Percentiles rank a stretch among this genome's conserved stretches.
These are phyloP conservation scores for Botrytis aclada DNA, from an alignment of 2,329 filamentous ascomycete genomes.

Conservation along the genomic window DNA sequence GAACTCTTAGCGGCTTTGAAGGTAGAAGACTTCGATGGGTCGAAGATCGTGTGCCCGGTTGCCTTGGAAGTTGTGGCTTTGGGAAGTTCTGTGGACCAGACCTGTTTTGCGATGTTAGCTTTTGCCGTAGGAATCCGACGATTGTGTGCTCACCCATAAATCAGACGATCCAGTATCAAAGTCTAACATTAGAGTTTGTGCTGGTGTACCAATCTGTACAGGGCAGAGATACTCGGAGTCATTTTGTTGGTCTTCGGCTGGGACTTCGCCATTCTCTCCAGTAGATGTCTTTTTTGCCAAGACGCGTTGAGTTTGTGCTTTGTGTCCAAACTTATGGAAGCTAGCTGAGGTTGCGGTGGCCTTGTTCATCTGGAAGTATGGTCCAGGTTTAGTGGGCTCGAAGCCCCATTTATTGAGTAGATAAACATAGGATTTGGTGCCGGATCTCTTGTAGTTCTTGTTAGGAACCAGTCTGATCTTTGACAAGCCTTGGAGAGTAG, in stretches of 20 bases:
- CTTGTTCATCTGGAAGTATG: conserved; percentile 52
- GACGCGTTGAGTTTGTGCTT: conserved; percentile 45
- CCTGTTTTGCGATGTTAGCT: conserved; percentile 39
- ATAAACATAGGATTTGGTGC: conserved; percentile 61
- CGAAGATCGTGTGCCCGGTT: conserved; percentile 52
- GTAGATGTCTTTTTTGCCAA: conserved; percentile 44
- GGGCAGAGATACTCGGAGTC: conserved; percentile 63
- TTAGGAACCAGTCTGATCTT: conserved; percentile 55
- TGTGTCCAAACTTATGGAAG: conserved; percentile 48
- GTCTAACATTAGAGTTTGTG: conserved; percentile 59
- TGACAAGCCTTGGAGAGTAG: conserved; percentile 34
- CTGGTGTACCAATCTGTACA: conserved; percentile 62
- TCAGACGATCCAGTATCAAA: conserved; percentile 72
- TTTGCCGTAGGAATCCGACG: accelerated
- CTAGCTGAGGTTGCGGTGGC: conserved; percentile 43
- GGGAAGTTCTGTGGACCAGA: conserved; percentile 53
- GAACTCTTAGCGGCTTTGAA: conserved; percentile 49
- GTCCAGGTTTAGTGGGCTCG: conserved; percentile 59
- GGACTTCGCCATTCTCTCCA: conserved; percentile 48
- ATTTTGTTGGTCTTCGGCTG: conserved; percentile 63
- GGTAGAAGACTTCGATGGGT: conserved; percentile 59
- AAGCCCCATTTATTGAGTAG: conserved; percentile 61
- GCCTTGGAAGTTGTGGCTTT: conserved; percentile 36
- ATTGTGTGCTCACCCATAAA: conserved; percentile 54
- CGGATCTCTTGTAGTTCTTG: conserved; percentile 55